Evolutionary conservation across 2,329 filamentous ascomycete genomes (phyloP), one percentile per base, ranked within the genome.

Genomic region (Incumbomyces lentus): DNA sequence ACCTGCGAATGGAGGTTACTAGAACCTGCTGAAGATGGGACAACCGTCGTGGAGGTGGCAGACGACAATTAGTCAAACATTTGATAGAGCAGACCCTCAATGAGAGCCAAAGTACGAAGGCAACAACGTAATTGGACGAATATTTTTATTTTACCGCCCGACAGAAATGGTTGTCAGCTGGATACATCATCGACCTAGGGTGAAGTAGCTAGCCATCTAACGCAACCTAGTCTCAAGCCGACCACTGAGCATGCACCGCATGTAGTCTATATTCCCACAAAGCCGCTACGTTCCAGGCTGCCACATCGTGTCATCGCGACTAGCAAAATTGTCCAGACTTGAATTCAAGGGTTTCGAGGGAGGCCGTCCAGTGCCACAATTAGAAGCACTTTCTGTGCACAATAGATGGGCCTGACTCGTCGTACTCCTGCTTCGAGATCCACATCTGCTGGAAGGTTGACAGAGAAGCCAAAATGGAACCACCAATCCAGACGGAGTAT

Each of bases 361-460:
- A 44, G 14, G 40, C 14, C n/a, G 16, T 6, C 14, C 7, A 6
- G 42, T 45, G 42, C 42, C 4, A 36, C 31, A 42, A 81, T 83
- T 95, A 95, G 85, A 95, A 95, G 86, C 90, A 95, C 87, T 95
- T 96, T 84, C 89, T 86, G 85, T 96, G 90, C 66, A 96, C 90
- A 68, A 96, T 96, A 67, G 89, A 95, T 64, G 90, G 92, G 76
- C 90, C 90, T 73, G 84, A 92, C 87, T 96, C 92, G 79, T 98
- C 92, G 83, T 96, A 96, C 81, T 96, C 90, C 79, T 98, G 92
- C 88, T 98, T 98, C 65, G 92, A 98, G 83, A 98, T 96, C 92
- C 92, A 98, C 92, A 98, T 98, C 79, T 98, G 92, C 81, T 98
- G 92, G 90, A 98, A 98, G 74, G 92, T 98, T 62, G 92, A 98